phyloP scores from a whole-genome alignment of 805 yeast species.

The Monosporozyma servazzii region DNA sequence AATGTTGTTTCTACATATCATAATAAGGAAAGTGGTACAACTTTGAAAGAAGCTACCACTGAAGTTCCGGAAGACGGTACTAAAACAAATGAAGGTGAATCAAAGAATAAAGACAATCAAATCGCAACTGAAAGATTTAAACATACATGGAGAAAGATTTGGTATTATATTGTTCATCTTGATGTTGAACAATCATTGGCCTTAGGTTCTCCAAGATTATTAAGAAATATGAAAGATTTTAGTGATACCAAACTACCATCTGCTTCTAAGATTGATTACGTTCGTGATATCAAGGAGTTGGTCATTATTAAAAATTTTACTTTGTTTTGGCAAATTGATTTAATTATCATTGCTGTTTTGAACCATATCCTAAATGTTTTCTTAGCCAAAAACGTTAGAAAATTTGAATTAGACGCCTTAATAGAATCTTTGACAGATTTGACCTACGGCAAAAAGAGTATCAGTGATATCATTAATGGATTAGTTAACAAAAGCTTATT shows the following conservation, averaged over 20 bases:
- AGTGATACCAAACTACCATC: slow-evolving; percentile 39
- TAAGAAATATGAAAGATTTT: slow-evolving; percentile 32
- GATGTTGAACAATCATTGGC: slow-evolving; percentile 37
- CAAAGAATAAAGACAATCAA: slow-evolving; percentile 8
- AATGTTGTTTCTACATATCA: slow-evolving; percentile 21
- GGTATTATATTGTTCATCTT: slow-evolving; percentile 40
- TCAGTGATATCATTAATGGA: slow-evolving; percentile 22
- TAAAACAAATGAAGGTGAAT: slow-evolving; percentile 2
- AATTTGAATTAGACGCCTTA: slow-evolving; percentile 32
- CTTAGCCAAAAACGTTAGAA: slow-evolving; percentile 34
- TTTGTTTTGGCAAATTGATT: slow-evolving; percentile 39
- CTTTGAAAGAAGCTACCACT: slow-evolving; percentile 3
- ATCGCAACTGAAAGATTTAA: slow-evolving; percentile 31
- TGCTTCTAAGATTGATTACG: slow-evolving; percentile 30
- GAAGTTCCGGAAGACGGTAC: background rate
- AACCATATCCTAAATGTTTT: slow-evolving; percentile 29
- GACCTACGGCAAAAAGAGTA: slow-evolving; percentile 27
- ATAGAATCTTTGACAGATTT: slow-evolving; percentile 29
- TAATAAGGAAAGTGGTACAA: slow-evolving; percentile 3
- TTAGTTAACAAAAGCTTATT: slow-evolving; percentile 24
- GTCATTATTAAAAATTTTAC: slow-evolving; percentile 41
- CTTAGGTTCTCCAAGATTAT: slow-evolving; percentile 33
- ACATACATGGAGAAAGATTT: slow-evolving; percentile 49
- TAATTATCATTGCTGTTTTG: slow-evolving; percentile 30
- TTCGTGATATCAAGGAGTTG: slow-evolving; percentile 35